A percentile compares a stretch with the other conserved stretches of the same genome.
Evolutionary conservation across 495 filamentous ascomycete genomes (phyloP).

Genomic region (Trichoderma asperelloides): DNA sequence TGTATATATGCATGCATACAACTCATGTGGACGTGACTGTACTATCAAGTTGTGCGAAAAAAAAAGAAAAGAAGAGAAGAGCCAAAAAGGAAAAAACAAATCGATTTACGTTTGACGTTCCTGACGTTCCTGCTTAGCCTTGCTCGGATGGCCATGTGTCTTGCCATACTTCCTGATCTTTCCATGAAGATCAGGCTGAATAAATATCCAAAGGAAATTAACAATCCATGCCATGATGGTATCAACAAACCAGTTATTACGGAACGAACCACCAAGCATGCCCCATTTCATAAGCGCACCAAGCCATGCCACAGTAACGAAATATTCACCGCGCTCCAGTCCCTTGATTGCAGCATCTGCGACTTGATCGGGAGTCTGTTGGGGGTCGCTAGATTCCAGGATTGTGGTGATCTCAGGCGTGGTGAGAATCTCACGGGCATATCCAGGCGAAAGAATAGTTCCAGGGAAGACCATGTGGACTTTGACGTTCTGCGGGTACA

Average conservation of each 20-base stretch:
- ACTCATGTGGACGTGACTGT: not conserved
- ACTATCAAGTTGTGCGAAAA: not conserved
- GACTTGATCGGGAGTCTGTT: constrained; percentile 68
- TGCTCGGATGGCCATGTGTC: constrained; percentile 46
- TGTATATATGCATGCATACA: not conserved
- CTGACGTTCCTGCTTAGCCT: constrained; percentile 17
- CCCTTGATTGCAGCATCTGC: constrained; percentile 59
- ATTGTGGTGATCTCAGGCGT: constrained; percentile 78
- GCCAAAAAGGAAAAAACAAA: too few relatives aligned
- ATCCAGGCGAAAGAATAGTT: constrained; percentile 67
- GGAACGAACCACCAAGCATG: constrained; percentile 44
- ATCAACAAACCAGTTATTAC: constrained; percentile 53
- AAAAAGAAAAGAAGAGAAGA: not conserved
- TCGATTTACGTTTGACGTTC: not conserved
- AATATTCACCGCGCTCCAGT: constrained; percentile 71
- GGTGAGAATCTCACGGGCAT: constrained; percentile 65
- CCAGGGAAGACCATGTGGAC: constrained; percentile 81
- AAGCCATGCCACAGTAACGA: constrained; percentile 62
- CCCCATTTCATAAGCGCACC: constrained; percentile 59
- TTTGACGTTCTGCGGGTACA: constrained; percentile 68
- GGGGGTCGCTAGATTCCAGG: constrained; percentile 73
- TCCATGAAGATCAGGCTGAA: constrained; percentile 47
- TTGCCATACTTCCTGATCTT: constrained; percentile 51
- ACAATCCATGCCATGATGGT: constrained; percentile 39
- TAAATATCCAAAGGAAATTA: constrained; percentile 51